A percentile compares a stretch with the other conserved stretches of the same genome.
These are phyloP conservation scores for Candida dendrica DNA, from an alignment of 805 yeast genomes.

Conservation along the genomic window DNA sequence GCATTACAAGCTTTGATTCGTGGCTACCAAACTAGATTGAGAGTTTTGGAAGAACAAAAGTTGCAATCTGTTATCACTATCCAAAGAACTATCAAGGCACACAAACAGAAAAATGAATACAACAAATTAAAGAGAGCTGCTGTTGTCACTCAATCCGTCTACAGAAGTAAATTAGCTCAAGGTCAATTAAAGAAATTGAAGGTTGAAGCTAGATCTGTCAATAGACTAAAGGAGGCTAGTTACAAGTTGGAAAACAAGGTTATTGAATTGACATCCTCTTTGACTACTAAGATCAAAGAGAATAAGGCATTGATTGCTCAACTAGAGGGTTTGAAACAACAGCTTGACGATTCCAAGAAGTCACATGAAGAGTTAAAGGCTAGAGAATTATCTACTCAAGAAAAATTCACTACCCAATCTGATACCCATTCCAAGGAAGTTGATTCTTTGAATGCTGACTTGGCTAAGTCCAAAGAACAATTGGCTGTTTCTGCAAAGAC, in stretches of 20 bases:
- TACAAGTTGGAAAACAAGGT: constrained; percentile 94
- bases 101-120: constrained; percentile 49
- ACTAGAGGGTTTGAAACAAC: constrained; percentile 41
- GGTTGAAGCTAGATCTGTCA: constrained; percentile 87
- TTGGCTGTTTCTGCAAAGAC: constrained; percentile 50
- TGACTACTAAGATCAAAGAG: constrained; percentile 74
- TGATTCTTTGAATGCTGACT: constrained; percentile 45
- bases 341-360: constrained; percentile 46
- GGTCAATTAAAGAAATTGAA: constrained; percentile 56
- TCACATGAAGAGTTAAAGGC: constrained; percentile 47
- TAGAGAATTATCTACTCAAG: constrained; percentile 47
- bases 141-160: constrained; percentile 65
- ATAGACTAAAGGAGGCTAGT: constrained; percentile 84
- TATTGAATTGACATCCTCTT: constrained; percentile 84
- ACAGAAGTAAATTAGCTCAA: constrained; percentile 71
- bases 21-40: constrained; percentile 45
- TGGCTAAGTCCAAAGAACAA: constrained; percentile 46
- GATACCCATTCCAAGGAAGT: constrained; percentile 42
- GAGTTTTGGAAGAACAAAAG: constrained; percentile 41
- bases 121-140: constrained; percentile 44
- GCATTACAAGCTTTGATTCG: constrained; percentile 46
- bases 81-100: constrained; percentile 71
- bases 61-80: constrained; percentile 60
- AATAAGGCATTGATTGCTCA: constrained; percentile 65
- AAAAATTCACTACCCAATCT: constrained; percentile 36